A percentile compares a stretch with the other conserved stretches of the same genome.
These are phyloP conservation scores for Cucumis hystrix DNA, from an alignment of 306 rosid species.

Conservation along the genomic window DNA sequence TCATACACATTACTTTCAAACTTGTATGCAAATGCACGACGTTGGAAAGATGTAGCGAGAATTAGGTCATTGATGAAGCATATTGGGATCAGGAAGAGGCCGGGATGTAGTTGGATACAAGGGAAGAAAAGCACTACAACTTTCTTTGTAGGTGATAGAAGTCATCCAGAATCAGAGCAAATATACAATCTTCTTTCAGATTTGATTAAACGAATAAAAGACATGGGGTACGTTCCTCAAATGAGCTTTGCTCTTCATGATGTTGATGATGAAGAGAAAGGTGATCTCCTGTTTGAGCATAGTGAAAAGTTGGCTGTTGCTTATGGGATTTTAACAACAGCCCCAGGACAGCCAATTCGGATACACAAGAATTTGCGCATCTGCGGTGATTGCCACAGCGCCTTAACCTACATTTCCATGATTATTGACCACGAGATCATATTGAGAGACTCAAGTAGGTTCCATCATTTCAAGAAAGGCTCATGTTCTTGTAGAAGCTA, in stretches of 20 bases:
- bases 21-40: conserved; percentile 65
- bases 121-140: conserved; percentile 49
- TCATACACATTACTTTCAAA: conserved; percentile 76
- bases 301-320: conserved; percentile 96
- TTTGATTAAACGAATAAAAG: conserved; percentile 58
- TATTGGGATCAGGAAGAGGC: conserved; percentile 56
- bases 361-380: conserved; percentile 19
- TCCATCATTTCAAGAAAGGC: conserved; percentile 82
- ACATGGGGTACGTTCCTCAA: conserved; percentile 66
- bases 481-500: conserved; percentile 70
- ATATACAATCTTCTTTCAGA: conserved; percentile 43
- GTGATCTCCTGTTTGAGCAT: conserved; percentile 62
- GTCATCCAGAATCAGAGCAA: conserved; percentile 42
- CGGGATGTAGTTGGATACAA: conserved; percentile 86
- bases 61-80: conserved; percentile 57
- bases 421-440: conserved; percentile 64
- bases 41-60: conserved; percentile 79
- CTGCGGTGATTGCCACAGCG: conserved; percentile 34
- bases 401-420: conserved; percentile 61
- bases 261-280: conserved; percentile 83
- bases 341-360: background rate
- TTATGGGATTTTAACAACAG: conserved; percentile 20
- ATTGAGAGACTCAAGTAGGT: conserved; percentile 74
- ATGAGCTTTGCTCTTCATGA: conserved; percentile 77
- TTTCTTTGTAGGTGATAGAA: conserved; percentile 68